Conservation (phyloP, 106 monocot species). For the Dactylorhiza incarnata region DNA sequence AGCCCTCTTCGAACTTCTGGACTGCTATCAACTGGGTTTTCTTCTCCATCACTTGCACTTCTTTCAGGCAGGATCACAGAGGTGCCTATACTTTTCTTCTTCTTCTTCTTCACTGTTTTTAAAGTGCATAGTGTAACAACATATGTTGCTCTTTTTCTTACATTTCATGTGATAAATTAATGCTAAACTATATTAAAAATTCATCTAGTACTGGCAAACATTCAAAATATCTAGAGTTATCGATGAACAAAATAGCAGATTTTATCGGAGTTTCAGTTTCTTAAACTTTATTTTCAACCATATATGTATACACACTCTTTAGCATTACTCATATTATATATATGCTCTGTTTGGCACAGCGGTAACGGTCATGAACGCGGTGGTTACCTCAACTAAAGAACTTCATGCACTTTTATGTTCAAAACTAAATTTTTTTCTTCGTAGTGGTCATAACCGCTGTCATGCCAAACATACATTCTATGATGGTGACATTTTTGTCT, state of each 20-base stretch:
- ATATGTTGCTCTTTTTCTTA: too few species aligned
- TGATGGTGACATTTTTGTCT: too few species aligned
- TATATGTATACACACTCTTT: neutral
- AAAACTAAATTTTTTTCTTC: too few species aligned
- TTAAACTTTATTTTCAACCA: neutral
- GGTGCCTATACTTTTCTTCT: constrained; percentile 23
- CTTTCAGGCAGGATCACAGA: constrained; percentile 60
- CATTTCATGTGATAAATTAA: neutral
- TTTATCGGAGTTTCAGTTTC: neutral
- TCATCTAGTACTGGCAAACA: neutral
- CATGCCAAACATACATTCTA: too few species aligned
- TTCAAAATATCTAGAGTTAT: neutral
- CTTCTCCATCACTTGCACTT: constrained; percentile 45
- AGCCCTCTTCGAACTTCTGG: constrained; percentile 57
- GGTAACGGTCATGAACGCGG: too few species aligned
- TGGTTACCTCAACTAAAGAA: too few species aligned
- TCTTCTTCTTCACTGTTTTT: too few species aligned
- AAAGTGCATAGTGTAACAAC: neutral
- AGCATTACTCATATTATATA: neutral
- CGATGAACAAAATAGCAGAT: neutral
- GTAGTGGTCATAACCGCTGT: too few species aligned
- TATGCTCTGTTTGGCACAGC: too few species aligned
- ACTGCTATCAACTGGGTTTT: constrained; percentile 20
- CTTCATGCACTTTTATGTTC: too few species aligned
- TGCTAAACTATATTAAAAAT: neutral